These are phyloP conservation scores for Oryza glumipatula DNA, from an alignment of 176 grass and related monocot genomes.

Conservation along the genomic window DNA sequence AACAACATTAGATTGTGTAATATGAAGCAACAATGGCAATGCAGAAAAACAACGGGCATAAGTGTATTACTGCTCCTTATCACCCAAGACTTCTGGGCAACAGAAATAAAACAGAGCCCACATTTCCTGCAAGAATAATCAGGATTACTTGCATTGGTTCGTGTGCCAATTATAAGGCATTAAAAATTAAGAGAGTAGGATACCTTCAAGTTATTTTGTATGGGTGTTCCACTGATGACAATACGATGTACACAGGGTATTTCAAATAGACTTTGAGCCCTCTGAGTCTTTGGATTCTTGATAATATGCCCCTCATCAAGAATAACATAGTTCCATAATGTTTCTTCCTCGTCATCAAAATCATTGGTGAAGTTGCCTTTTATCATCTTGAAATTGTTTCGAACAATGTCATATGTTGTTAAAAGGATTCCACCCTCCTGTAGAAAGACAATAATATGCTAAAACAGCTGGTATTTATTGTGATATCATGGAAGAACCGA, in stretches of 20 bases:
- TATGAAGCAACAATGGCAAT: conserved; percentile 23
- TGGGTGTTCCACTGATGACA: conserved; percentile 85
- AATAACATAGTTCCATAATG: conserved; percentile 82
- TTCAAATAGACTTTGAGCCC: conserved; percentile 70
- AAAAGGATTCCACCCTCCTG: conserved; percentile 84
- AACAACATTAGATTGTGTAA: conserved; percentile 18
- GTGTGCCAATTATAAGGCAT: conserved; percentile 2
- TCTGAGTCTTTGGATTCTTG: conserved; percentile 81
- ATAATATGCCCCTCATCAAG: conserved; percentile 94
- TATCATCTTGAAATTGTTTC: conserved; percentile 75
- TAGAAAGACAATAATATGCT: conserved; percentile 26
- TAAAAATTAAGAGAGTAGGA: neutral
- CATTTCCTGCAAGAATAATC: conserved; percentile 67
- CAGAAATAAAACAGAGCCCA: conserved; percentile 92
- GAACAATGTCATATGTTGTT: conserved; percentile 86
- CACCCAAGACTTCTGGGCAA: conserved; percentile 79
- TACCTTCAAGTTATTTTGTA: conserved; percentile 94
- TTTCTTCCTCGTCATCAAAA: conserved; percentile 55
- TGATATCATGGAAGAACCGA: conserved; percentile 18
- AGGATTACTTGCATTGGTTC: conserved; percentile 18
- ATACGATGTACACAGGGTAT: conserved; percentile 81
- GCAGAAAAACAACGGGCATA: conserved; percentile 26
- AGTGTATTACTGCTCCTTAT: conserved; percentile 72
- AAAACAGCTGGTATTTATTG: conserved; percentile 11
- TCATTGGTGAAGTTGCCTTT: conserved; percentile 51